A percentile compares a stretch with the other conserved stretches of the same genome.
phyloP scores from a whole-genome alignment of 202 grass and related monocot species.

The Musa balbisiana region DNA sequence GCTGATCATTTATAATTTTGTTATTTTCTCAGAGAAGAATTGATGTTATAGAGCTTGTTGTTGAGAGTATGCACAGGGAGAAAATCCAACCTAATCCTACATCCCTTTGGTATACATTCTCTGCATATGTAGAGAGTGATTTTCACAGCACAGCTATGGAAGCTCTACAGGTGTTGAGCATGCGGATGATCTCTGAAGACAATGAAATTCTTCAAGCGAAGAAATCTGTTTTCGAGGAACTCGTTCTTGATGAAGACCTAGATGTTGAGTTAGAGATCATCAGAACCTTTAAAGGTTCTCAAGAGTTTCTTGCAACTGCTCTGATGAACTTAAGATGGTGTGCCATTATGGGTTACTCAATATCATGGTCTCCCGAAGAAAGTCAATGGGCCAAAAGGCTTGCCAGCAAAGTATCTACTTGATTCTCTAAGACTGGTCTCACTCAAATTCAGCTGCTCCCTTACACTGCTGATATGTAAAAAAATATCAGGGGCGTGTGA shows the following conservation, averaged over 20 bases:
- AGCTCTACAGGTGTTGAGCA: conserved; percentile 64
- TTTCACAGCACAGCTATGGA: conserved; percentile 56
- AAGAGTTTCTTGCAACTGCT: conserved; percentile 48
- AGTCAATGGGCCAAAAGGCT: conserved; percentile 70
- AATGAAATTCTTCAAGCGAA: conserved; percentile 35
- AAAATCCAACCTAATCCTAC: conserved; percentile 58
- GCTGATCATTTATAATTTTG: conserved; percentile 16
- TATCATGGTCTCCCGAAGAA: conserved; percentile 66
- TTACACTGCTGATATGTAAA: not conserved
- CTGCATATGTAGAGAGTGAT: conserved; percentile 41
- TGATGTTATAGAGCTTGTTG: conserved; percentile 57
- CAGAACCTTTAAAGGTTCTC: conserved; percentile 31
- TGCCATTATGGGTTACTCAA: conserved; percentile 32
- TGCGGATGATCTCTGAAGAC: conserved; percentile 67
- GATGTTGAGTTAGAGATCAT: conserved; percentile 54
- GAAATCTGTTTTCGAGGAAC: conserved; percentile 48
- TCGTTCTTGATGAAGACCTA: conserved; percentile 62
- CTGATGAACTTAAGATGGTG: conserved; percentile 84
- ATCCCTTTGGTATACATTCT: conserved; percentile 55
- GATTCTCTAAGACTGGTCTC: not conserved
- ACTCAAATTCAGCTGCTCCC: not conserved
- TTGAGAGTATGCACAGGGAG: conserved; percentile 45
- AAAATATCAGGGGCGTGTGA: not conserved
- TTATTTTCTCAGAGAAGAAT: conserved; percentile 55
- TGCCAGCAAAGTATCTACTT: conserved; percentile 31